Percentiles rank a stretch among this genome's conserved stretches.
Evolutionary conservation across 2,329 filamentous ascomycete genomes (phyloP).

Genomic region (Graphilbum fragrans): DNA sequence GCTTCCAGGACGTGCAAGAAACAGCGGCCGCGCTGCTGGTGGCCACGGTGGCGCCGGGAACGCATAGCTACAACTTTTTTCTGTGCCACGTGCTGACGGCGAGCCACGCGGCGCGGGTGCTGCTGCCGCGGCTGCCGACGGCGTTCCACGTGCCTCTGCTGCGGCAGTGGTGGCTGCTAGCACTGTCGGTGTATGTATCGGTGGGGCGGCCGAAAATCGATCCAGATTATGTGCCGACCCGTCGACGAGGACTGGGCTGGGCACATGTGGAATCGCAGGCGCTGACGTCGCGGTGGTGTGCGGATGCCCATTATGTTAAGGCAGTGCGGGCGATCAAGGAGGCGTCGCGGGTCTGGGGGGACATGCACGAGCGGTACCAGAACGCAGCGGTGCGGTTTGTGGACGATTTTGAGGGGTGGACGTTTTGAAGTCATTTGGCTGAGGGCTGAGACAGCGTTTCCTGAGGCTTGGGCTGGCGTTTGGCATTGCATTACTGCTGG

Average conservation of each 20-base stretch:
- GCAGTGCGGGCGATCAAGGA: constrained; percentile 67
- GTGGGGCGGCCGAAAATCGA: constrained; percentile 63
- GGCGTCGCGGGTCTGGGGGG: constrained; percentile 62
- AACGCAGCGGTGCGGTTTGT: constrained; percentile 59
- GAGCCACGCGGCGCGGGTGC: constrained; percentile 76
- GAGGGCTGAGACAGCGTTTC: not conserved
- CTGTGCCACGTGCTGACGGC: constrained; percentile 71
- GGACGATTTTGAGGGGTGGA: constrained; percentile 62
- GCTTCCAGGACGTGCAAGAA: constrained; percentile 63
- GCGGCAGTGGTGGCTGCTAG: constrained; percentile 81
- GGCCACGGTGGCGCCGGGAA: constrained; percentile 41
- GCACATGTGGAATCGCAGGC: constrained; percentile 61
- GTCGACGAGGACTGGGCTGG: constrained; percentile 62
- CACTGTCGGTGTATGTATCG: constrained; percentile 64
- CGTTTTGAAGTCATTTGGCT: not conserved
- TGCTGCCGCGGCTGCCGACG: constrained; percentile 65
- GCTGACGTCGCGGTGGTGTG: constrained; percentile 52
- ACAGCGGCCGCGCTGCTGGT: constrained; percentile 50
- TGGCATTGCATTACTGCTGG: no score
- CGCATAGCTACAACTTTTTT: constrained; percentile 69
- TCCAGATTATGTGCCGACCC: constrained; percentile 46
- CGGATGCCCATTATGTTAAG: constrained; percentile 79
- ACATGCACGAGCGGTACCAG: constrained; percentile 53
- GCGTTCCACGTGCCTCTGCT: constrained; percentile 64
- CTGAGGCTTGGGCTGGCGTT: no score